Evolutionary conservation across 805 yeast genomes (phyloP).

Genomic region (Candida andamanensis): DNA sequence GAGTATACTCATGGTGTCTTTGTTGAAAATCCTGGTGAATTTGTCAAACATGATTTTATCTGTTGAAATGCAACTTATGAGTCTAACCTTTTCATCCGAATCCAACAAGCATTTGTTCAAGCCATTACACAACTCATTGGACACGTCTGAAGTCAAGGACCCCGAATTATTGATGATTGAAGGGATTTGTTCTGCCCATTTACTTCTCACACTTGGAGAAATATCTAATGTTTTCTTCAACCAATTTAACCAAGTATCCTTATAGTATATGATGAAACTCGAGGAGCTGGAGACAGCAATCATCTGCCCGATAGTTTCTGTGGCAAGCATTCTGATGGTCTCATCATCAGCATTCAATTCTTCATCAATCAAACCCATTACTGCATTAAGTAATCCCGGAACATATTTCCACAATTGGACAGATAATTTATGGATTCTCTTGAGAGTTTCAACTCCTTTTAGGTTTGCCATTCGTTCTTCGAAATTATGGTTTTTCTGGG

Average conservation of each 20-base stretch:
- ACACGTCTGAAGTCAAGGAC: slow-evolving; percentile 37
- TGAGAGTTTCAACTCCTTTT: slow-evolving; percentile 38
- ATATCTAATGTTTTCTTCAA: slow-evolving; percentile 68
- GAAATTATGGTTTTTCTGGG: slow-evolving; percentile 19
- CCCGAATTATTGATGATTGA: slow-evolving; percentile 37
- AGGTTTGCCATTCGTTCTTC: slow-evolving; percentile 8
- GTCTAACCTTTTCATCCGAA: slow-evolving; percentile 67
- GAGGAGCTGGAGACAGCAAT: slow-evolving; percentile 26
- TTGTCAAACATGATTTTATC: slow-evolving; percentile 40
- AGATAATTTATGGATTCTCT: slow-evolving; percentile 57
- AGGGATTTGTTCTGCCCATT: slow-evolving; percentile 64
- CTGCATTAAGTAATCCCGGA: slow-evolving; percentile 69
- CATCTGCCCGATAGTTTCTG: slow-evolving; percentile 67
- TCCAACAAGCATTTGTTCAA: slow-evolving; percentile 68
- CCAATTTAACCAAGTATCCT: slow-evolving; percentile 66
- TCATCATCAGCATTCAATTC: slow-evolving; percentile 72
- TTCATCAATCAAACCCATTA: slow-evolving; percentile 74
- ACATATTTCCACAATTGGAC: slow-evolving; percentile 70
- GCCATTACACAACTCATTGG: slow-evolving; percentile 39
- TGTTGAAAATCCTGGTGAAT: slow-evolving; percentile 46
- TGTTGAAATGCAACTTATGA: slow-evolving; percentile 51
- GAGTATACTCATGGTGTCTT: slow-evolving; percentile 48
- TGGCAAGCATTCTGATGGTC: slow-evolving; percentile 58
- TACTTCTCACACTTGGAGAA: slow-evolving; percentile 55
- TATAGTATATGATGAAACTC: slow-evolving; percentile 49